Base-by-base conservation (phyloP, 176 grass and related monocot genomes). In the Triticum monococcum region DNA sequence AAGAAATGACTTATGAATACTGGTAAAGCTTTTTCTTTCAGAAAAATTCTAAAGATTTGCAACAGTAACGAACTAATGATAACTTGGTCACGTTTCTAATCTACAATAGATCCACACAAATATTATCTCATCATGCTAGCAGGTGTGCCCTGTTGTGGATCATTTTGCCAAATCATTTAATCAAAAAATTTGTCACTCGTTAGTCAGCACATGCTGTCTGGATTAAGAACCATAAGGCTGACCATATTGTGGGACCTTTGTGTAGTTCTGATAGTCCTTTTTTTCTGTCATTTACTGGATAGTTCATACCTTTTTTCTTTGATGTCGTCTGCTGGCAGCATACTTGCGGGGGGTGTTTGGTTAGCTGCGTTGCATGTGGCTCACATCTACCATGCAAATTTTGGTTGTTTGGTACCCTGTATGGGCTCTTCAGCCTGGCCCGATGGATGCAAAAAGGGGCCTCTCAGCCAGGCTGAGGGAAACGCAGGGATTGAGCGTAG, bases 1-100 rank as follows among this genome's bases (percentile, higher is more conserved):
- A 94, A 95, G 96, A 98, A 23, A 98, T 98, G 96, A 98, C 91
- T 82, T 96, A 95, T 35, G 96, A 98, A 90, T 98, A 98, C 59
- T 98, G 96, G 96, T 98, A 95, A 85, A 26, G 11, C 1, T 80
- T 85, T 78, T 45, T 69, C 60, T 81, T 60, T n/a, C 33, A 28
- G 46, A 69, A 4, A 22, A 43, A 8, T 74, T 83, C 36, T 75
- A 75, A 75, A 75, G 25, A 81, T 85, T 65, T 36, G 12, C 13
- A 10, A 45, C 36, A 37, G 50, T 80, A 61, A 66, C 73, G 68
- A 28, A 48, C 37, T 75, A 61, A 57, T 73, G 68, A 28, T 63
- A 79, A 72, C 31, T 41, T 64, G 57, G 31, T 86, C 56, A 86
- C 70, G 59, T 65, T 90, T 25, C 52, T 33, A 77, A 70, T 72